These are phyloP conservation scores for Diaporthe helianthi DNA, from an alignment of 2,329 filamentous ascomycete species.

Conservation along the genomic window DNA sequence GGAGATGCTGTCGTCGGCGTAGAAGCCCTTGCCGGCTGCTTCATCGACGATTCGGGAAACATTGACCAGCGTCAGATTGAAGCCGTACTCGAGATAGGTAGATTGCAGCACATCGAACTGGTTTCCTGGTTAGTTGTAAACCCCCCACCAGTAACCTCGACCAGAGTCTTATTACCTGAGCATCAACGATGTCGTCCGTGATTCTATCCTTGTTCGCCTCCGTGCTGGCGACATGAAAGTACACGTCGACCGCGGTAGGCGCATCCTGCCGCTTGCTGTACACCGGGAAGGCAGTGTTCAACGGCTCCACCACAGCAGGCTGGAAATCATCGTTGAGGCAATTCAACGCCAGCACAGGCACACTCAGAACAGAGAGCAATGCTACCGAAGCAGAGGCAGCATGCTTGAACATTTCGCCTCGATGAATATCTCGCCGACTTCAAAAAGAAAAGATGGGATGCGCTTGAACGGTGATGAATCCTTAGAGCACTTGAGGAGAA, in stretches of 20 bases:
- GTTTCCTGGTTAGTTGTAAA: neutral
- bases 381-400: neutral
- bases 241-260: constrained; percentile 15
- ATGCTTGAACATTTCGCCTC: neutral
- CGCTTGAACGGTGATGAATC: neutral
- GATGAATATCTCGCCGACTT: neutral
- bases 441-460: neutral
- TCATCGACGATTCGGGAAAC: constrained; percentile 21
- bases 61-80: constrained; percentile 1
- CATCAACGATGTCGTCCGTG: constrained; percentile 12
- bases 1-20: neutral
- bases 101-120: constrained; percentile 10
- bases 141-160: rapidly evolving
- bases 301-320: neutral
- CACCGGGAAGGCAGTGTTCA: neutral
- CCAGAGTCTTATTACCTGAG: neutral
- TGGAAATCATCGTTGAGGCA: constrained; percentile 16
- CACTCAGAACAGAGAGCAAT: neutral
- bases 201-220: constrained; percentile 10
- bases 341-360: neutral
- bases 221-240: constrained; percentile 26
- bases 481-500: too few relatives aligned
- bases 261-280: constrained; percentile 1
- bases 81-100: neutral
- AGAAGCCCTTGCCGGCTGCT: constrained; percentile 9